Evolutionary conservation across 306 rosid species (phyloP).

Genomic region (Quercus berberidifolia): DNA sequence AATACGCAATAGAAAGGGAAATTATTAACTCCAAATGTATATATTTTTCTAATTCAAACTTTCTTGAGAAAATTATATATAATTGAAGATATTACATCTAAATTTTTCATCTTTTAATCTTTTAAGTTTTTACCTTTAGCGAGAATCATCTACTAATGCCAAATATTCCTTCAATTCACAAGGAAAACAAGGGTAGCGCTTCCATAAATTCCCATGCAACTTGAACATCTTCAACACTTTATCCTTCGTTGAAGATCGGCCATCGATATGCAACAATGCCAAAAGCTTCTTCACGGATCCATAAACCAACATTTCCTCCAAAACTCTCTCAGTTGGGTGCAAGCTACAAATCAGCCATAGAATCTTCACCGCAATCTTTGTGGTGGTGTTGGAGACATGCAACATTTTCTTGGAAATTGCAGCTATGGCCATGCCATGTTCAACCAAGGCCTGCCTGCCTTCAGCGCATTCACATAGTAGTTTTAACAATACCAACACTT

Average conservation of each 20-base stretch:
- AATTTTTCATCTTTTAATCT: background rate
- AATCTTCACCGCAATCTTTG: constrained; percentile 47
- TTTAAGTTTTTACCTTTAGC: background rate
- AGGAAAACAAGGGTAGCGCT: constrained; percentile 45
- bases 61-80: background rate
- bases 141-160: constrained; percentile 12
- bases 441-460: constrained; percentile 48
- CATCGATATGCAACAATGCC: constrained; percentile 40
- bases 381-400: constrained; percentile 29
- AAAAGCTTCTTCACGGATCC: constrained; percentile 53
- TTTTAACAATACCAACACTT: constrained; percentile 29
- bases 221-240: constrained; percentile 42
- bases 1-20: background rate
- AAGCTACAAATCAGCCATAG: constrained; percentile 31
- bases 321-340: constrained; percentile 35
- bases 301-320: constrained; percentile 51
- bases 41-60: background rate
- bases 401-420: constrained; percentile 34
- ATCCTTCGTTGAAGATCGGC: constrained; percentile 35
- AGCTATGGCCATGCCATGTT: constrained; percentile 47
- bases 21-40: background rate
- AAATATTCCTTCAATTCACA: constrained; percentile 29
- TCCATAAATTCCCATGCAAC: constrained; percentile 49
- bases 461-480: constrained; percentile 46
- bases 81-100: background rate